Conservation (phyloP, 2,329 filamentous ascomycete species). For the Arthrinium puccinioides region DNA sequence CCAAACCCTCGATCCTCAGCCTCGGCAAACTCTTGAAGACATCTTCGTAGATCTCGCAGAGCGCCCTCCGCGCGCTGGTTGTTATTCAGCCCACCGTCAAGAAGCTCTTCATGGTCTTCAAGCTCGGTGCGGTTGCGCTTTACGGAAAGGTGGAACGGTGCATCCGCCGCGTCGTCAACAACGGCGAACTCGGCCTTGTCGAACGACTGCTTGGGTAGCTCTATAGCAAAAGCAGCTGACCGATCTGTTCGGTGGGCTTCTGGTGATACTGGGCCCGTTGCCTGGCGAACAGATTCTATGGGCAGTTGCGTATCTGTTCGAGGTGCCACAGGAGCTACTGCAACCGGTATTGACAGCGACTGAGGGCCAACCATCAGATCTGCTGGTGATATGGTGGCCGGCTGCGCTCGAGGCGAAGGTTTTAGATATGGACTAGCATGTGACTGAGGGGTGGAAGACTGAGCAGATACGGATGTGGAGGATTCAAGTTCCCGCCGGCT, state of each 20-base stretch:
- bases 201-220: slow-evolving; percentile 34
- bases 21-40: slow-evolving; percentile 67
- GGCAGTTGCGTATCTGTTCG: too few species aligned
- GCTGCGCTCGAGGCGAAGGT: not conserved
- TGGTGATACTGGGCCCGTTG: not conserved
- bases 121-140: slow-evolving; percentile 45
- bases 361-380: slow-evolving; percentile 1
- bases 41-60: slow-evolving; percentile 60
- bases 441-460: slow-evolving; percentile 10
- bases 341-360: not conserved
- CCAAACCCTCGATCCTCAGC: slow-evolving; percentile 63
- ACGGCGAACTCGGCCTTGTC: slow-evolving; percentile 47
- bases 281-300: not conserved
- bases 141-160: slow-evolving; percentile 42
- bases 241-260: too few species aligned
- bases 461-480: slow-evolving; percentile 8
- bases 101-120: slow-evolving; percentile 46
- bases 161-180: slow-evolving; percentile 37
- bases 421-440: not conserved
- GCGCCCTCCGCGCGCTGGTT: slow-evolving; percentile 73
- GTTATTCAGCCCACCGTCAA: slow-evolving; percentile 65
- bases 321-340: too few species aligned
- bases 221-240: too few species aligned
- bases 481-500: slow-evolving; percentile 17
- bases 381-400: not conserved